Evolutionary conservation across 139 green algal genomes (phyloP).

Genomic region (Chlorella sp.): DNA sequence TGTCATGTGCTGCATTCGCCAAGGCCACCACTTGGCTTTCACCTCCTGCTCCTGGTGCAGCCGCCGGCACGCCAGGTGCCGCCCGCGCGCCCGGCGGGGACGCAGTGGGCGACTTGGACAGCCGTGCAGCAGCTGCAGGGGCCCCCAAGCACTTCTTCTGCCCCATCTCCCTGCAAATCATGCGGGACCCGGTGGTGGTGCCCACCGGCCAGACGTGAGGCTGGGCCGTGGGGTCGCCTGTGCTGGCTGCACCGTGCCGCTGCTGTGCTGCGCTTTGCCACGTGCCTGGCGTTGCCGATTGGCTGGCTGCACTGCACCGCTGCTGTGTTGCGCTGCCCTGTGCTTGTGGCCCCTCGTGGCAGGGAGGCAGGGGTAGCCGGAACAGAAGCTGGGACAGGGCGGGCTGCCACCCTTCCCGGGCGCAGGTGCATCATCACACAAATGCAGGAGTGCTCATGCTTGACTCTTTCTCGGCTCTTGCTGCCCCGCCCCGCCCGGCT

Average conservation of each 20-base stretch:
- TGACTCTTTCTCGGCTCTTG: no score
- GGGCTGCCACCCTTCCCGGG: no score
- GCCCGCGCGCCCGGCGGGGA: no score
- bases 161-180: conserved; percentile 63
- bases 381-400: no score
- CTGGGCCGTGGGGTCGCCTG: neutral
- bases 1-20: no score
- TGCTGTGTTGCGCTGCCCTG: neutral
- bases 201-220: conserved; percentile 24
- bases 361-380: no score
- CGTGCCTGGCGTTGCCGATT: no score
- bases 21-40: no score
- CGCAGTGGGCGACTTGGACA: conserved; percentile 42
- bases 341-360: neutral
- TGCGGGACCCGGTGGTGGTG: conserved; percentile 71
- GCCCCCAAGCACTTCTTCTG: conserved; percentile 72
- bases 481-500: neutral
- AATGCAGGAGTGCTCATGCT: no score
- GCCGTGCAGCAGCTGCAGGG: conserved; percentile 40
- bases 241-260: neutral
- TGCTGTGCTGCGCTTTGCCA: neutral
- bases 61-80: neutral
- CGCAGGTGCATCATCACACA: no score
- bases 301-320: neutral
- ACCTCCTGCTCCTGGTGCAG: neutral